Conservation (phyloP, 345 rosid species). For the Pugionium dolabratum region DNA sequence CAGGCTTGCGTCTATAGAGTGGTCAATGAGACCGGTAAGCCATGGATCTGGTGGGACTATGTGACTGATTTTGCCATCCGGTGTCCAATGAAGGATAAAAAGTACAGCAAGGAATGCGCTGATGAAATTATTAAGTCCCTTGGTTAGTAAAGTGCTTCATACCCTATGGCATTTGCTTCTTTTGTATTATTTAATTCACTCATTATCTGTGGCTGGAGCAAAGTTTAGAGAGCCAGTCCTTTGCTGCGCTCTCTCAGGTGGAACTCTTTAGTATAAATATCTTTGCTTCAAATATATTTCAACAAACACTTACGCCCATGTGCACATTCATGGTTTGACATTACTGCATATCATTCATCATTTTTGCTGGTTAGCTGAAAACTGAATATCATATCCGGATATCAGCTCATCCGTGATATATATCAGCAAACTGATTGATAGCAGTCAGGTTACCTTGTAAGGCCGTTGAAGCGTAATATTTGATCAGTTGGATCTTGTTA, state of each 20-base stretch:
- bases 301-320: no score
- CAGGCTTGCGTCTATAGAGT: conserved; percentile 61
- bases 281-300: no score
- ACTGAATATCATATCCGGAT: no score
- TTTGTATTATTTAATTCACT: neutral
- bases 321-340: no score
- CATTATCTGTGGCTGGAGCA: neutral
- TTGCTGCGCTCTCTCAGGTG: no score
- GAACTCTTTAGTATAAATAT: no score
- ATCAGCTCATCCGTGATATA: neutral
- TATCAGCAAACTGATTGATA: neutral
- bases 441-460: conserved; percentile 15
- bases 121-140: conserved; percentile 52
- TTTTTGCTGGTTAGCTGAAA: no score
- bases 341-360: no score
- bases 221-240: neutral
- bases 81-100: conserved; percentile 66
- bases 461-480: conserved; percentile 17
- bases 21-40: conserved; percentile 54
- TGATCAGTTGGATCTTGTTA: conserved; percentile 13
- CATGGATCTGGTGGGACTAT: conserved; percentile 73
- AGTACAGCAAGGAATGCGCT: conserved; percentile 62
- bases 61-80: conserved; percentile 60
- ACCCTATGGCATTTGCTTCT: neutral
- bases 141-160: conserved; percentile 41